Evolutionary conservation across 495 filamentous ascomycete genomes (phyloP).

Genomic region (Tuber indicum): DNA sequence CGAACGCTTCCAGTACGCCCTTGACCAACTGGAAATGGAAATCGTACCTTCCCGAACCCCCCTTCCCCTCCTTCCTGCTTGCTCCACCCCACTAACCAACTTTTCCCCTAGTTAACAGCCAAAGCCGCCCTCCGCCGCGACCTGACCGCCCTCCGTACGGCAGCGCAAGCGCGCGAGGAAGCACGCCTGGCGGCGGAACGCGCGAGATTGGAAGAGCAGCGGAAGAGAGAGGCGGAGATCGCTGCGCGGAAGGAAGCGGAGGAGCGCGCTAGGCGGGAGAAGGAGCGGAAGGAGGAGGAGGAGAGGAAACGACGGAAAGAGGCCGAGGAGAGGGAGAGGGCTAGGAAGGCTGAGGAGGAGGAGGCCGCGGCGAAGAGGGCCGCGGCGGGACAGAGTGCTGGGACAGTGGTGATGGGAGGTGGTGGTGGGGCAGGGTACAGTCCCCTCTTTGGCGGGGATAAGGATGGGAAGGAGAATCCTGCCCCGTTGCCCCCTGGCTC

Average conservation of each 20-base stretch:
- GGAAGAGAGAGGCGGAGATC: conserved; percentile 5
- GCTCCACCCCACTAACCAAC: background rate
- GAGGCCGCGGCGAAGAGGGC: background rate
- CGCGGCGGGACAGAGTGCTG: background rate
- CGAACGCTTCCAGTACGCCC: conserved; percentile 38
- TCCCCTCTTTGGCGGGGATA: background rate
- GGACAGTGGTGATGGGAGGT: background rate
- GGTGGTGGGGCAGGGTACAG: background rate
- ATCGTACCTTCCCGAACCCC: conserved; percentile 13
- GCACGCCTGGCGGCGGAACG: conserved; percentile 9
- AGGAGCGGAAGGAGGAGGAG: conserved; percentile 6
- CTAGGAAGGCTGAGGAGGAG: background rate
- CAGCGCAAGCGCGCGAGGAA: conserved; percentile 23
- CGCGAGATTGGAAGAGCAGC: conserved; percentile 8
- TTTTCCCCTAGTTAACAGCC: conserved; percentile 15
- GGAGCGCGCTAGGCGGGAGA: background rate
- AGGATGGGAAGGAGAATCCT: background rate
- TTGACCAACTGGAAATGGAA: conserved; percentile 37
- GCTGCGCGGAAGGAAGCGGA: conserved; percentile 2
- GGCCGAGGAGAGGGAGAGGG: background rate
- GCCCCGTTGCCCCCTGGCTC: conserved; percentile 12
- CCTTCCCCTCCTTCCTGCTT: too few species aligned
- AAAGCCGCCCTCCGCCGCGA: conserved; percentile 33
- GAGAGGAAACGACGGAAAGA: conserved; percentile 6
- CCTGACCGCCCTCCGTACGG: conserved; percentile 18